Percentiles rank a stretch among this genome's conserved stretches.
Conservation (phyloP, 352 stramenopile genomes). For the Phytophthora citricola region DNA sequence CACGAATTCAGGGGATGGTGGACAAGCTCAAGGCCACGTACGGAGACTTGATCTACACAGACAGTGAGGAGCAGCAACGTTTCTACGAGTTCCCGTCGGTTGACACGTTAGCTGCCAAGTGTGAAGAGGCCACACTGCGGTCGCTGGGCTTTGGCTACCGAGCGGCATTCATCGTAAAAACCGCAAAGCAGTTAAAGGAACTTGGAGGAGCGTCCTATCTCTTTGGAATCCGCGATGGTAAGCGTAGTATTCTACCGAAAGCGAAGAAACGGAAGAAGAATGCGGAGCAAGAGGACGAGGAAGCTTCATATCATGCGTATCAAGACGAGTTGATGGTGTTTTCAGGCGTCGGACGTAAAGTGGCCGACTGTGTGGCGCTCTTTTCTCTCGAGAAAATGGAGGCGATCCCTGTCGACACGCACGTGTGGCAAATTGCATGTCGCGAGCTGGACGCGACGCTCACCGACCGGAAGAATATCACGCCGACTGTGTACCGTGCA, state of each 20-base stretch:
- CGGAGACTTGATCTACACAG: conserved; percentile 69
- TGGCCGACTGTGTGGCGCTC: conserved; percentile 97
- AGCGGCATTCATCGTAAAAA: conserved; percentile 89
- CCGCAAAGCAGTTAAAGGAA: conserved; percentile 69
- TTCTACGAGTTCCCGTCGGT: conserved; percentile 94
- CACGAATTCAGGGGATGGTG: conserved; percentile 95
- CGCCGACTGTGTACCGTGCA: conserved; percentile 80
- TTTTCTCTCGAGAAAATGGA: conserved; percentile 95
- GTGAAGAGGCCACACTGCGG: conserved; percentile 88
- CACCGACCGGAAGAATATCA: conserved; percentile 75
- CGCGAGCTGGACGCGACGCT: conserved; percentile 73
- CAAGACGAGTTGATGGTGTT: conserved; percentile 73
- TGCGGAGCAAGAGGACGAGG: neutral
- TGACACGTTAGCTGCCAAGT: conserved; percentile 64
- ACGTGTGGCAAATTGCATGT: conserved; percentile 97
- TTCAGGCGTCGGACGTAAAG: conserved; percentile 93
- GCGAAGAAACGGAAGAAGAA: conserved; percentile 15
- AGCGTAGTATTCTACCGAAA: conserved; percentile 7
- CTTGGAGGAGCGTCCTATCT: conserved; percentile 76
- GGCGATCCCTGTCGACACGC: conserved; percentile 96
- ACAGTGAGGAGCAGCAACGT: neutral
- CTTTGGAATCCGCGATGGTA: conserved; percentile 48
- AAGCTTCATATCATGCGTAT: conserved; percentile 37
- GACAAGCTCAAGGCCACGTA: conserved; percentile 89
- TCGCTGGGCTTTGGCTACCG: conserved; percentile 90